Conservation (phyloP, 2,329 filamentous ascomycete species). For the Rugonectria rugulosa region DNA sequence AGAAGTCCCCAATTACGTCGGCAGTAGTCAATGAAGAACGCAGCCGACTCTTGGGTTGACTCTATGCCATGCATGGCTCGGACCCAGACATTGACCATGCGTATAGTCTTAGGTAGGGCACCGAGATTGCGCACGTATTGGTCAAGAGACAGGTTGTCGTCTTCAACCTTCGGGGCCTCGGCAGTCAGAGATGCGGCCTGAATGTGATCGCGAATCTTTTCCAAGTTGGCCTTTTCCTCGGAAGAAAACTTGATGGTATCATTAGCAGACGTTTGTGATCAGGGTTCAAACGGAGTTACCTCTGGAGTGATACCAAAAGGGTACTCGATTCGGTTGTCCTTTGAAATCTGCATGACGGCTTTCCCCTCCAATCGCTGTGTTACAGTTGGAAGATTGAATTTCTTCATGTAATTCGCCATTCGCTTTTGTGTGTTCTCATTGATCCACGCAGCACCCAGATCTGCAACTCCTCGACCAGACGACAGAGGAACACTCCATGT, state of each 20-base stretch:
- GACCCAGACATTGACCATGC: slow-evolving; percentile 48
- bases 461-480: slow-evolving; percentile 48
- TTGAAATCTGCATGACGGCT: slow-evolving; percentile 49
- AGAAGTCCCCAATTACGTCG: slow-evolving; percentile 44
- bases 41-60: slow-evolving; percentile 45
- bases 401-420: slow-evolving; percentile 51
- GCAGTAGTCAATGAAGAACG: slow-evolving; percentile 49
- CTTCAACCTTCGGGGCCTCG: slow-evolving; percentile 28
- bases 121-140: slow-evolving; percentile 45
- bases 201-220: slow-evolving; percentile 45
- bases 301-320: slow-evolving; percentile 34
- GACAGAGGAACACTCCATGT: slow-evolving; percentile 49
- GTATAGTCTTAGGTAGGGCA: slow-evolving; percentile 38
- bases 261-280: background rate
- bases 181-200: slow-evolving; percentile 42
- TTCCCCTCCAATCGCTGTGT: slow-evolving; percentile 58
- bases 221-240: slow-evolving; percentile 45
- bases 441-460: slow-evolving; percentile 67
- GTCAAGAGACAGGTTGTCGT: slow-evolving; percentile 45
- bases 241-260: slow-evolving; percentile 33
- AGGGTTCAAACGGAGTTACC: slow-evolving; percentile 12
- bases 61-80: slow-evolving; percentile 48
- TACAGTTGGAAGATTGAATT: slow-evolving; percentile 50
- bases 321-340: slow-evolving; percentile 39
- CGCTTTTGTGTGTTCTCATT: slow-evolving; percentile 61